phyloP scores from a whole-genome alignment of 2,329 filamentous ascomycete species.

The Fusarium multiceps region DNA sequence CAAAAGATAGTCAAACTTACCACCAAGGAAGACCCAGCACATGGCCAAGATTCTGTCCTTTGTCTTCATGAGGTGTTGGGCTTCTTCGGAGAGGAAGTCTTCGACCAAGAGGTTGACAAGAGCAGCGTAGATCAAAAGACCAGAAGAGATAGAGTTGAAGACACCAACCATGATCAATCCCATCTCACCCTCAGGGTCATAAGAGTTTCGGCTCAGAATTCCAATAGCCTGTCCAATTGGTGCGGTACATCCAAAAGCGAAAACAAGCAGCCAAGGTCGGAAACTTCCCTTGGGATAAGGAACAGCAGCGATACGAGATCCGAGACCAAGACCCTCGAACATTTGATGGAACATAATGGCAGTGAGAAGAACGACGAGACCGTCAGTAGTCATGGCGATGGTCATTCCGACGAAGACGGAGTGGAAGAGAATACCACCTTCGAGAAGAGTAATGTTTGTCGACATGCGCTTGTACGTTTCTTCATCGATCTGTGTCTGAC shows the following conservation, averaged over 20 bases:
- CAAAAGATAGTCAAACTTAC: conserved; percentile 48
- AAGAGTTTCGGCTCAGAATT: conserved; percentile 65
- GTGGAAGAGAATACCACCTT: conserved; percentile 83
- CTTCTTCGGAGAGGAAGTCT: conserved; percentile 72
- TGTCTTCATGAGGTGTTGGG: conserved; percentile 60
- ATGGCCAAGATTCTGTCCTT: conserved; percentile 67
- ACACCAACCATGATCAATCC: conserved; percentile 72
- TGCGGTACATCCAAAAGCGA: conserved; percentile 72
- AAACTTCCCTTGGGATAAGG: conserved; percentile 66
- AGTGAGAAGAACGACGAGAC: conserved; percentile 73
- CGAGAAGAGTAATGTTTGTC: conserved; percentile 78
- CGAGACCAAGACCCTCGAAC: conserved; percentile 75
- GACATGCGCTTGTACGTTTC: conserved; percentile 69
- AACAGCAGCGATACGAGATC: conserved; percentile 76
- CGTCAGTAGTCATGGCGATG: conserved; percentile 74
- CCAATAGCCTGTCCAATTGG: conserved; percentile 74
- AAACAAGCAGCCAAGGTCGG: conserved; percentile 70
- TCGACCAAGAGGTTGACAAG: conserved; percentile 72
- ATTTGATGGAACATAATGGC: conserved; percentile 79
- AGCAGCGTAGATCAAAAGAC: conserved; percentile 70
- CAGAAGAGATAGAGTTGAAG: conserved; percentile 74
- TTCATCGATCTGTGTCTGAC: conserved; percentile 56
- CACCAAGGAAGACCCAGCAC: conserved; percentile 61
- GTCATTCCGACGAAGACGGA: conserved; percentile 82
- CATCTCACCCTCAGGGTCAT: conserved; percentile 72